Conservation (phyloP, 1,284 basidiomycete genomes). For the Trametes versicolor region DNA sequence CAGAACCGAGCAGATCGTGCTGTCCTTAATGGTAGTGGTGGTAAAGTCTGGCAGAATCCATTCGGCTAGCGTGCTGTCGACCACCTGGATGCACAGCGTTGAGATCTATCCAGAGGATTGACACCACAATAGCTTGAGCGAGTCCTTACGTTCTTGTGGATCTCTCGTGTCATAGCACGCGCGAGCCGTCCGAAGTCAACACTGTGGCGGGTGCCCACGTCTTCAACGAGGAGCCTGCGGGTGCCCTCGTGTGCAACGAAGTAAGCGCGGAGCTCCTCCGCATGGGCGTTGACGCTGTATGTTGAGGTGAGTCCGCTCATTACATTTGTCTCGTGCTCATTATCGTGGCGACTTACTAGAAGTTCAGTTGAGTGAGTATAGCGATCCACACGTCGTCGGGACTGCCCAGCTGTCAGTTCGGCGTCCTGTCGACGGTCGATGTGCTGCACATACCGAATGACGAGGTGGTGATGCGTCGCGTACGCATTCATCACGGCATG, state of each 20-base stretch:
- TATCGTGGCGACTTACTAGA: constrained; percentile 39
- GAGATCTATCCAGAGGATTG: constrained; percentile 7
- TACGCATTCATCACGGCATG: constrained; percentile 50
- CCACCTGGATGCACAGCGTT: constrained; percentile 33
- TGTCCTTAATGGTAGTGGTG: constrained; percentile 56
- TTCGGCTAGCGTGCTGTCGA: constrained; percentile 47
- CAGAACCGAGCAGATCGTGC: constrained; percentile 50
- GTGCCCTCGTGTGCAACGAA: constrained; percentile 55
- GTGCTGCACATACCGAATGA: constrained; percentile 21
- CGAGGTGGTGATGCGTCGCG: constrained; percentile 48
- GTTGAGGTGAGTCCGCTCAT: background rate
- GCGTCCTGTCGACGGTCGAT: background rate
- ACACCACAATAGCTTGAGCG: constrained; percentile 6
- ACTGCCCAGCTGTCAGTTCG: constrained; percentile 35
- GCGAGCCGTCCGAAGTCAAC: constrained; percentile 49
- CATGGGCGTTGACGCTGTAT: constrained; percentile 49
- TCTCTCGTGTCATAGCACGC: constrained; percentile 44
- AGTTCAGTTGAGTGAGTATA: constrained; percentile 25
- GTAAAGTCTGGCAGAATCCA: constrained; percentile 59
- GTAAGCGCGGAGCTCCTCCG: constrained; percentile 49
- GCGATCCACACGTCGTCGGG: constrained; percentile 51
- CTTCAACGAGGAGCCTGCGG: constrained; percentile 44
- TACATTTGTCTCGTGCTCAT: background rate
- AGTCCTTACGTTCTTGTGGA: constrained; percentile 27
- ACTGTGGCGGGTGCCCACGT: constrained; percentile 18